A percentile compares a stretch with the other conserved stretches of the same genome.
Evolutionary conservation across 2,329 filamentous ascomycete species (phyloP).

Genomic region (Akanthomyces muscarius): DNA sequence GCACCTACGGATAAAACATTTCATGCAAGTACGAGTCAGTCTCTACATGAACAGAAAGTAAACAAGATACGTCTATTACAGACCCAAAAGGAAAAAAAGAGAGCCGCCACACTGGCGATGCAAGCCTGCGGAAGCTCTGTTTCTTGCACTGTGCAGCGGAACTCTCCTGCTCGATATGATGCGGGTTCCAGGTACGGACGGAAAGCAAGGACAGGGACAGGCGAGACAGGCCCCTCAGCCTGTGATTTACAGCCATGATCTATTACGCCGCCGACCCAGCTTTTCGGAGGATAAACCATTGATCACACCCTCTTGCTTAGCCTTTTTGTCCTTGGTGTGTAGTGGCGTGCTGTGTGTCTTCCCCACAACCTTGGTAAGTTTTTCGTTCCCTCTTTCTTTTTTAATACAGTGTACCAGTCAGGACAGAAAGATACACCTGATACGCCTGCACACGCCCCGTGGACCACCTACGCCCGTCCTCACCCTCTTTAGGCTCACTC

Average conservation of each 20-base stretch:
- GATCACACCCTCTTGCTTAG: neutral
- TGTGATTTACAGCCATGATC: neutral
- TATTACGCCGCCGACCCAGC: neutral
- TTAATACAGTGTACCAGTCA: too few relatives aligned
- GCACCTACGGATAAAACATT: neutral
- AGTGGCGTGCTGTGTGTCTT: neutral
- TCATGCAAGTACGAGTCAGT: neutral
- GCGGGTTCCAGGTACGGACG: neutral
- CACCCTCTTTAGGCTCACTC: neutral
- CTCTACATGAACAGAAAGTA: neutral
- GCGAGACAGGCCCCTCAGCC: neutral
- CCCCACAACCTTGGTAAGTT: constrained; percentile 7
- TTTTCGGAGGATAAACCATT: constrained; percentile 5
- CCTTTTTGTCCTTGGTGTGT: neutral
- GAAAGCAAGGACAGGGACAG: neutral
- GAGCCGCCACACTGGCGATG: neutral
- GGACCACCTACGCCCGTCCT: neutral
- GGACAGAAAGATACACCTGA: too few relatives aligned
- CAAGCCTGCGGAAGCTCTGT: neutral
- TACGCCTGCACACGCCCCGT: too few relatives aligned
- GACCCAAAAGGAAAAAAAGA: neutral
- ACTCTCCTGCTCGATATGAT: neutral
- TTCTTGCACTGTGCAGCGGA: too few relatives aligned
- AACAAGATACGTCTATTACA: neutral
- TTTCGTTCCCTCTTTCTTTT: neutral